Evolutionary conservation across 108 stramenopile genomes (phyloP), one percentile per base, ranked within the genome.

Genomic region (Pseudonitzschia multiseries): DNA sequence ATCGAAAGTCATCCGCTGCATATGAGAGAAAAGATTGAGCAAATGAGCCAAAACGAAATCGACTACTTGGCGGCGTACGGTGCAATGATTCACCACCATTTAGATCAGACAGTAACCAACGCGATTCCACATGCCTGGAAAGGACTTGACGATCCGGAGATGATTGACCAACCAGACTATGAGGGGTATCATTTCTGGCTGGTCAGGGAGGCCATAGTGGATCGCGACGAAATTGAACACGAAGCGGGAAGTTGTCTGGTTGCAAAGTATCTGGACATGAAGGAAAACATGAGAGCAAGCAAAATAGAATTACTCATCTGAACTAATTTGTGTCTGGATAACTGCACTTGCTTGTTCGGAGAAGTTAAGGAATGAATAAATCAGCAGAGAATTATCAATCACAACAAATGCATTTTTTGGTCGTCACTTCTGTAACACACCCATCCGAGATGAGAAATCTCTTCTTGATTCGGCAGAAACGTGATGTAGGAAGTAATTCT

Each of bases 1-100:
- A 88, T 92, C 46, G 88, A 92, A 75, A 80, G 80, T 13, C 86
- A 89, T 79, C 87, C 88, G 1, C 69, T 92, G 63, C 73, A 86
- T 48, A 88, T 87, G 83, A 57, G 83, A 53, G 80, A 75, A 48
- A 43, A 83, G 75, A 42, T 86, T 14, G 88, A 89, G 75, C 76
- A 81, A 14, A 81, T 92, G 91, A 89, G 88, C 46, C 85, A 87
- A 17, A 61, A 52, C 3, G 74, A 80, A 52, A 52, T 71, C 18
- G 66, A 59, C 24, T 86, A 88, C 65, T 76, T 91, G 21, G 66
- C 69, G 44, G 60, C 78, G 51, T 92, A 89, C 69, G 87, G 87
- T 22, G 74, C 76, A 54, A 75, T 89, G n/a, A 56, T 89, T 60
- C 83, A 88, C 79, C 74, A 79, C 40, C 87, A 89, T 67, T 81